Evolutionary conservation across 2,329 filamentous ascomycete species (phyloP), one percentile per base, ranked within the genome.

Genomic region (Arthrocladium fulminans): DNA sequence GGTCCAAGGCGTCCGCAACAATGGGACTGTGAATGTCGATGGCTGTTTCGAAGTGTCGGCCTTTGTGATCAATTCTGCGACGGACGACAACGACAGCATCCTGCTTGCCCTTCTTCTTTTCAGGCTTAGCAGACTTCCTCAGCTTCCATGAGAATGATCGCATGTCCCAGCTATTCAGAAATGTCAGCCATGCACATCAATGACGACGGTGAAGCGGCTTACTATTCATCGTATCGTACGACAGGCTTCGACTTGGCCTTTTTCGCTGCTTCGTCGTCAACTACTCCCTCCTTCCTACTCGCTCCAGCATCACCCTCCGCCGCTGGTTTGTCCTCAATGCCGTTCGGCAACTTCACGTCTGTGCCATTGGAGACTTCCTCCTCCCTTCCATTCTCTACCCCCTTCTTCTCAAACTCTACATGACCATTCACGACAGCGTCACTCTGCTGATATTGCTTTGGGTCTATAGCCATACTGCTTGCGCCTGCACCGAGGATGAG

Each of bases 151-250:
- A 8, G 39, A 42, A 42, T 13, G 39, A 42, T 24, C 19, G 22
- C 39, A 42, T 42, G 12, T 42, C 39, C 39, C 39, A 42, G 24
- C 39, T 42, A 25, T 2, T 3, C n/a, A n/a, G 39, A 3, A 25
- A 13, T 4, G 20, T 42, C 22, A 42, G 39, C 24, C 19, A 13
- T 42, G 39, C 12, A 17, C 27, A 8, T 42, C 8, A 4, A 2
- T 15, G 39, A 25, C 12, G 17, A 15, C 15, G 6, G 6, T 25
- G 3, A 24, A 41, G 38, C 10, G 12, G 5, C 39, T 13, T 42
- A 42, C 39, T 42, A 42, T 25, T 42, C 39, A 42, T 42, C 39
- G 12, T 42, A 42, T 22, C 39, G 39, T 24, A 42, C 39, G 19
- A 42, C 17, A 24, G 39, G 39, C 20, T 42, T 42, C 10, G 39